phyloP scores from a whole-genome alignment of 345 rosid genomes.

The Eucalyptus marginata region DNA sequence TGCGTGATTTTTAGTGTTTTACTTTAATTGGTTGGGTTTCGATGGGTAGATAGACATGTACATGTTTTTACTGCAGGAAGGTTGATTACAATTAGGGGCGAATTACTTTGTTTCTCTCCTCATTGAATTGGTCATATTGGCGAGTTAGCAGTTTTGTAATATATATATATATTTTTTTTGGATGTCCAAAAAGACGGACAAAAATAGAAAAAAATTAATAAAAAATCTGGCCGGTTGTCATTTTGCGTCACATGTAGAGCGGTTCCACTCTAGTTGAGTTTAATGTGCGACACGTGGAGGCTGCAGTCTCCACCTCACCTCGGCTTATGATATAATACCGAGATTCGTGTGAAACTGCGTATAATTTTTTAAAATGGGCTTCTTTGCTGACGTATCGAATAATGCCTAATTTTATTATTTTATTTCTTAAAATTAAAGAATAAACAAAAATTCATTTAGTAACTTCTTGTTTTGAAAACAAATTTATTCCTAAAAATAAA shows the following conservation, averaged over 20 bases:
- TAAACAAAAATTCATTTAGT: no score
- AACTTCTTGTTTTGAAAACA: no score
- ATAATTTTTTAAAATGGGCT: no score
- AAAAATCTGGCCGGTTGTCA: accelerated
- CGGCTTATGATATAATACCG: background rate
- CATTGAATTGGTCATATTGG: background rate
- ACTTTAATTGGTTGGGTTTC: background rate
- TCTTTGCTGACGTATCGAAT: no score
- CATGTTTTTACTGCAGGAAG: background rate
- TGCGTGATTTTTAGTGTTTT: background rate
- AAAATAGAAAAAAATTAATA: background rate
- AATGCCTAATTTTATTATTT: no score
- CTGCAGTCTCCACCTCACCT: background rate
- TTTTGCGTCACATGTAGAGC: background rate
- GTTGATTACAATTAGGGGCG: background rate
- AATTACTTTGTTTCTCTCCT: background rate
- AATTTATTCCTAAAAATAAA: no score
- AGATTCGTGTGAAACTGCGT: no score
- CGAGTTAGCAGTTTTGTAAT: background rate
- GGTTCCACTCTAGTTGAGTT: background rate
- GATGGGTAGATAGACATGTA: background rate
- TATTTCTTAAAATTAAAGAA: no score
- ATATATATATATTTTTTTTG: background rate
- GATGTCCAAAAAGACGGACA: background rate
- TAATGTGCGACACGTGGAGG: accelerated